A percentile compares a stretch with the other conserved stretches of the same genome.
These are phyloP conservation scores for Eimeria maxima DNA, from an alignment of 169 alveolate genomes.

Conservation along the genomic window DNA sequence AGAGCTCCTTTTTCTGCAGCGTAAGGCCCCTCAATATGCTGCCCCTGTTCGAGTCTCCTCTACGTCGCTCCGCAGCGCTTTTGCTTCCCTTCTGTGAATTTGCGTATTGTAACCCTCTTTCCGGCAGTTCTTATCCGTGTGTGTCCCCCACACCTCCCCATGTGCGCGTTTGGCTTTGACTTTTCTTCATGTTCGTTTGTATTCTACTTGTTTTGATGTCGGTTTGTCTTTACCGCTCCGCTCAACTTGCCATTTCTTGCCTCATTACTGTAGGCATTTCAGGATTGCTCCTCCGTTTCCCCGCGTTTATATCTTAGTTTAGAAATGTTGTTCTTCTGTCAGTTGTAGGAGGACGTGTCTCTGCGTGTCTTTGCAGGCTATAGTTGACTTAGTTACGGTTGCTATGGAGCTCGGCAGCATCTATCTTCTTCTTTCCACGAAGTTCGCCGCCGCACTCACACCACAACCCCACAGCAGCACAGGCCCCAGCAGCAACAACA, in stretches of 20 bases:
- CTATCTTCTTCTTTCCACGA: neutral
- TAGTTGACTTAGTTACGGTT: constrained; percentile 32
- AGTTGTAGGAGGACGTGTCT: neutral
- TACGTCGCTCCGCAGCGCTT: neutral
- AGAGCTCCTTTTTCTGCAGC: constrained; percentile 73
- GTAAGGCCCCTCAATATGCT: constrained; percentile 21
- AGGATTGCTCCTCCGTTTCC: no score
- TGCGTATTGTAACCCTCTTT: no score
- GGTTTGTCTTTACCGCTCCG: neutral
- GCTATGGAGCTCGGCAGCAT: neutral
- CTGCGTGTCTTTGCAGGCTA: constrained; percentile 4
- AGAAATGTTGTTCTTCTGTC: neutral
- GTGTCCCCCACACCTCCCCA: neutral
- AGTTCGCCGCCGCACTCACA: constrained; percentile 8
- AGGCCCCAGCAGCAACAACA: neutral
- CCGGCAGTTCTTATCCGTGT: neutral
- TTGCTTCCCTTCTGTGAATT: neutral
- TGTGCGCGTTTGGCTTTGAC: neutral
- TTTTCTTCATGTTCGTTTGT: neutral
- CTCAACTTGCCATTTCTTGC: neutral
- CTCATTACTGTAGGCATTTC: no score
- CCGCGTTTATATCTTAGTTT: neutral
- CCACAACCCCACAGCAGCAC: neutral
- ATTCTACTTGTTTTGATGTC: neutral
- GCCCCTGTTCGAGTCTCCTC: neutral